A percentile compares a stretch with the other conserved stretches of the same genome.
These are phyloP conservation scores for Talaromyces sp. DNA, from an alignment of 2,329 filamentous ascomycete genomes.

Conservation along the genomic window DNA sequence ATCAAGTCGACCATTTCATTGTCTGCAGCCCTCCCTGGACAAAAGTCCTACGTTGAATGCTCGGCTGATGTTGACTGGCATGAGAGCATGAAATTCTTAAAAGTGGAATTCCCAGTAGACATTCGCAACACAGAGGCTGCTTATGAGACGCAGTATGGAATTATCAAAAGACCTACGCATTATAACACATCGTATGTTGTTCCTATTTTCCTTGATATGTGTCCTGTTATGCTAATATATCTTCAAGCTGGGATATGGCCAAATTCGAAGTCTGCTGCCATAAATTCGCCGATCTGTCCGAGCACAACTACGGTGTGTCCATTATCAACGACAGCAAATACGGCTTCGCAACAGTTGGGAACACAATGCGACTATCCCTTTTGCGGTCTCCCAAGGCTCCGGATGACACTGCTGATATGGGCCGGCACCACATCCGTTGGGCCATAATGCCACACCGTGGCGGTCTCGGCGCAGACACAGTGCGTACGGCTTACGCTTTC, in stretches of 20 bases:
- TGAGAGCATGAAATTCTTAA: constrained; percentile 96
- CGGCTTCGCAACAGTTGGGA: constrained; percentile 86
- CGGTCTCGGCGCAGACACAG: constrained; percentile 66
- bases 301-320: constrained; percentile 84
- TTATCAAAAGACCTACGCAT: constrained; percentile 85
- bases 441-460: constrained; percentile 85
- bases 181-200: constrained; percentile 80
- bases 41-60: constrained; percentile 73
- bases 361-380: constrained; percentile 82
- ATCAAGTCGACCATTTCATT: constrained; percentile 86
- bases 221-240: constrained; percentile 15
- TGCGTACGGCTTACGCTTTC: constrained; percentile 84
- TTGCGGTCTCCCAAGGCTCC: constrained; percentile 88
- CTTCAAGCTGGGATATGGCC: constrained; percentile 81
- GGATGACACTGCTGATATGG: constrained; percentile 93
- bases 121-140: constrained; percentile 86
- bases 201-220: neutral
- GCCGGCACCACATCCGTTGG: constrained; percentile 80
- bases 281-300: constrained; percentile 87
- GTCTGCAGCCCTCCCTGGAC: constrained; percentile 63
- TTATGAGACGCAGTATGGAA: constrained; percentile 92
- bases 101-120: constrained; percentile 96
- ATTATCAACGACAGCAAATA: constrained; percentile 96
- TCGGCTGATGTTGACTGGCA: constrained; percentile 88
- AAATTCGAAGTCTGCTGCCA: constrained; percentile 97